Percentiles rank a stretch among this genome's conserved stretches.
Conservation (phyloP, 176 grass and related monocot genomes). For the Bonia amplexicaulis region DNA sequence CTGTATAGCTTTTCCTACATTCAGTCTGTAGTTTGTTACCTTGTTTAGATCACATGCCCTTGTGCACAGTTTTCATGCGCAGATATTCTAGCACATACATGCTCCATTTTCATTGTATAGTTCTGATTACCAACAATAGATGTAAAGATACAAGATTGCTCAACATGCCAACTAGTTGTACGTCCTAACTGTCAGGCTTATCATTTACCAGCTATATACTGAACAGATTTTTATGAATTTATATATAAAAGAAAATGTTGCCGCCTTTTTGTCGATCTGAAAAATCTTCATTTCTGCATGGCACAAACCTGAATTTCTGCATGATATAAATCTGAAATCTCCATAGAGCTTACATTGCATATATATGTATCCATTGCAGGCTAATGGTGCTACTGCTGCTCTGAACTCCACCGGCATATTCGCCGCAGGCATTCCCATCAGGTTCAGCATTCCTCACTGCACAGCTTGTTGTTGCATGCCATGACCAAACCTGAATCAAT, state of each 20-base stretch:
- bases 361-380: background rate
- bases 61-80: background rate
- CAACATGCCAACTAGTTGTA: background rate
- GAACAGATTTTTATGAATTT: background rate
- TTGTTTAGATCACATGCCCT: background rate
- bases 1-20: background rate
- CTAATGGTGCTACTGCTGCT: slow-evolving; percentile 1
- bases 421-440: background rate
- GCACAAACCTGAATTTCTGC: background rate
- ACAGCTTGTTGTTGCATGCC: background rate
- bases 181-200: background rate
- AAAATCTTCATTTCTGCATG: background rate
- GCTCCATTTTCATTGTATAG: background rate
- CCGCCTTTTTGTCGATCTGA: background rate
- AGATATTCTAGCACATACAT: background rate
- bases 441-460: background rate
- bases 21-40: background rate
- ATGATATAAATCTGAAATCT: background rate
- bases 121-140: background rate
- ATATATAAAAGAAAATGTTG: background rate
- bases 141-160: background rate
- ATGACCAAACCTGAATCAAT: background rate
- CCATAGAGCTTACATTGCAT: background rate
- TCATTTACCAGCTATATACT: background rate
- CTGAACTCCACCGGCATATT: background rate